Evolutionary conservation across 2,329 filamentous ascomycete genomes (phyloP).

Genomic region (Claviceps capensis): DNA sequence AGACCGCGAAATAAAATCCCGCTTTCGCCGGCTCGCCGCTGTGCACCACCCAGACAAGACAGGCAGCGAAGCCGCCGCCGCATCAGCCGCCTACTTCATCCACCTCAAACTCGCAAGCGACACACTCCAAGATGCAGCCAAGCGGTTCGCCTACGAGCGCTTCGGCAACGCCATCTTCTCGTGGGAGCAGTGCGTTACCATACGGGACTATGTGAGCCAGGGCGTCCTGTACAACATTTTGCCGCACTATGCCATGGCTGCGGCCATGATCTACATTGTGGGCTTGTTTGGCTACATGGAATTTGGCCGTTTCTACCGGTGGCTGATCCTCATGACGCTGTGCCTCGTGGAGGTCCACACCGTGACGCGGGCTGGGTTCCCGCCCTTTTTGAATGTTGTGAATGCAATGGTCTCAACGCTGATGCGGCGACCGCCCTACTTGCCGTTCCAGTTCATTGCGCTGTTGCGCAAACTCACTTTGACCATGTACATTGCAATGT

Average conservation of each 20-base stretch:
- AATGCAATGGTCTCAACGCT: slow-evolving; percentile 29
- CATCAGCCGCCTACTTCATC: slow-evolving; percentile 48
- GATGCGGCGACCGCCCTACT: slow-evolving; percentile 43
- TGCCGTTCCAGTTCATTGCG: slow-evolving; percentile 74
- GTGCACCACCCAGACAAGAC: slow-evolving; percentile 78
- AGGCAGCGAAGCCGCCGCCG: slow-evolving; percentile 19
- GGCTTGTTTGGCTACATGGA: slow-evolving; percentile 54
- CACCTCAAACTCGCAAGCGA: slow-evolving; percentile 75
- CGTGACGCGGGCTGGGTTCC: slow-evolving; percentile 40
- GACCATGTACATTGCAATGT: slow-evolving; percentile 70
- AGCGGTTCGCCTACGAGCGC: slow-evolving; percentile 77
- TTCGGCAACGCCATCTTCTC: slow-evolving; percentile 60
- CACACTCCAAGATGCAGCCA: slow-evolving; percentile 60
- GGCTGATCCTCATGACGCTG: slow-evolving; percentile 40
- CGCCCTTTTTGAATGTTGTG: slow-evolving; percentile 29
- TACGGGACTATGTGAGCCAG: slow-evolving; percentile 57
- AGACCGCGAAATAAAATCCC: slow-evolving; percentile 68
- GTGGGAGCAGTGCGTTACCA: slow-evolving; percentile 53
- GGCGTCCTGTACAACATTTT: slow-evolving; percentile 46
- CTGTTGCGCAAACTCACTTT: slow-evolving; percentile 65
- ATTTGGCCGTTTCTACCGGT: slow-evolving; percentile 52
- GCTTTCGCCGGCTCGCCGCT: slow-evolving; percentile 64
- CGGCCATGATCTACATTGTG: slow-evolving; percentile 44
- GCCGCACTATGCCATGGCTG: slow-evolving; percentile 47
- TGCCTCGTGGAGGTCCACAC: slow-evolving; percentile 43